Base-by-base conservation (phyloP, 1,139 yeast species). In the Taiozyma onychis region DNA sequence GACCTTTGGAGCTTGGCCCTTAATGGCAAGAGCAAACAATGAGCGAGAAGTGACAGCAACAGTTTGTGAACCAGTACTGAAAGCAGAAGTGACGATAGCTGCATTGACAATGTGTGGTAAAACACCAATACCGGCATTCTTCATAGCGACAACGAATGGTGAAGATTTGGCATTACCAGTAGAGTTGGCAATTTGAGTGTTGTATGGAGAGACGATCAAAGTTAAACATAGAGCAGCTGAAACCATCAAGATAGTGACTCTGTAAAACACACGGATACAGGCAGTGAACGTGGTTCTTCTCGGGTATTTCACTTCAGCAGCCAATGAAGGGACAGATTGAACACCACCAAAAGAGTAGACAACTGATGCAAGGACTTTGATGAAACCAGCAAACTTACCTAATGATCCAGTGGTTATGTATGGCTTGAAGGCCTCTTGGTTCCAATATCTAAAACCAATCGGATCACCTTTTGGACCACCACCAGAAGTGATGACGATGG, bases 391-490 rank as follows among this genome's bases (percentile, higher is more conserved):
- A 50, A 78, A 77, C 48, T 66, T 70, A 37, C 87, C 88, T 13
- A 81, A 71, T 46, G 63, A 54, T 3, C 87, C 88, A 1, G 64
- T 60, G 3, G 69, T 66, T 49, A 78, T 60, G 57, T 77, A 77
- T 51, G 74, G 69, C 16, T 68, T 69, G 60, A 82, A 82, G 0
- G 85, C 80, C 51, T 77, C 62, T 54, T 75, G 39, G 10, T 39
- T 74, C 88, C 88, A 84, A 65, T 79, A 83, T 44, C 71, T 60
- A 56, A 76, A 76, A 4, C 86, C 86, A 48, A 75, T 67, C 60
- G 81, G 68, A 53, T 78, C 79, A 51, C 74, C 75, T 44, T 70
- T 67, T 57, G 85, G 85, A 53, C 85, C 85, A 54, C 85, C 86
- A 55, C 85, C 86, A 52, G 78, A 69, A 49, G 81, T 78, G 52